Base-by-base conservation (phyloP, 75 land plant genomes). In the Isoetes taiwanensis region DNA sequence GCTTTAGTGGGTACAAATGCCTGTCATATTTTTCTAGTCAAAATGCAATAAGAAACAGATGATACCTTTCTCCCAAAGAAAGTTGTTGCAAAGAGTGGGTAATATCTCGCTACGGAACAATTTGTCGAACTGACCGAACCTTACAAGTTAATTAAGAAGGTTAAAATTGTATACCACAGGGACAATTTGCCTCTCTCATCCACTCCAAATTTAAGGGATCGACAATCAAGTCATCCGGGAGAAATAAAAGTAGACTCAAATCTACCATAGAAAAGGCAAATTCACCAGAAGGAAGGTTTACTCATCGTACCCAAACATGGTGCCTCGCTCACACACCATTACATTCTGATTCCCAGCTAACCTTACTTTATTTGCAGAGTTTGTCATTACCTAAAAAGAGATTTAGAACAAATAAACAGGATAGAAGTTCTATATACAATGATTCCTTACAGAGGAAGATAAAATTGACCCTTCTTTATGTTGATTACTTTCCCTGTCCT, bases 221-320 rank as follows among this genome's bases (percentile, higher is more conserved):
- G 67, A 93, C 95, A 72, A 93, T 80, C 48, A 93, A 71, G 58
- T 93, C 98, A 71, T 84, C 96, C 84, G 63, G n/a, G n/a, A n/a
- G n/a, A n/a, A n/a, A n/a, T n/a, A n/a, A n/a, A n/a, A n/a, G n/a
- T n/a, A n/a, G n/a, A n/a, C n/a, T n/a, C n/a, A n/a, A n/a, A n/a
- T n/a, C n/a, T n/a, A n/a, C n/a, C n/a, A n/a, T n/a, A n/a, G n/a
- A n/a, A n/a, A n/a, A n/a, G n/a, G n/a, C n/a, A n/a, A n/a, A n/a
- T n/a, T n/a, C n/a, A n/a, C n/a, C n/a, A n/a, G n/a, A n/a, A n/a
- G 4, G 3, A 35, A 34, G 3, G 2, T 2, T 24, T 24, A 73
- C 89, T 88, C 77, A 84, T 86, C 84, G 64, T 87, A 87, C 5
- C 98, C 98, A 72, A 93, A 93, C 98, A 93, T 93, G 33, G 90